Evolutionary conservation across 441 rosid species (phyloP).

Genomic region (Corymbia calophylla): DNA sequence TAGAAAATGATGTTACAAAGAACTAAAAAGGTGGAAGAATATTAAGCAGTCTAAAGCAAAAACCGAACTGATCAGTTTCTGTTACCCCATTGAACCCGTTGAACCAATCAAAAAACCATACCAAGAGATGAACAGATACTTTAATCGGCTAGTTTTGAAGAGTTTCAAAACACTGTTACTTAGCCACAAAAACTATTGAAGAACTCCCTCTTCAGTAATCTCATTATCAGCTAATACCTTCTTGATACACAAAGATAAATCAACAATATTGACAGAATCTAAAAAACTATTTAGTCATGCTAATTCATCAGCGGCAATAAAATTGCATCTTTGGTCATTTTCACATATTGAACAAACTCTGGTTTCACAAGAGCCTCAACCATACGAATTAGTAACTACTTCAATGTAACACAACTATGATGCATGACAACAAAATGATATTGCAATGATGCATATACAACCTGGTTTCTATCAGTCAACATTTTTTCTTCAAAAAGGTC

Average conservation of each 20-base stretch:
- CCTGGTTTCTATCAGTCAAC: not conserved
- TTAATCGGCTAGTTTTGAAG: not conserved
- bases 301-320: not conserved
- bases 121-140: not conserved
- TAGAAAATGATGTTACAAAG: not conserved
- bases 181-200: not conserved
- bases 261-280: not conserved
- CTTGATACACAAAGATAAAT: not conserved
- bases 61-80: not conserved
- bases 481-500: not conserved
- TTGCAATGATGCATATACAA: not conserved
- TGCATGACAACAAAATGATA: not conserved
- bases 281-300: not conserved
- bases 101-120: not conserved
- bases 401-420: not conserved
- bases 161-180: not conserved
- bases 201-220: not conserved
- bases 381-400: not conserved
- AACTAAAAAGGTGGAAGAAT: not conserved
- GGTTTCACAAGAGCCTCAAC: not conserved
- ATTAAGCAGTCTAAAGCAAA: not conserved
- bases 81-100: not conserved
- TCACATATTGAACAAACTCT: not conserved
- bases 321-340: not conserved
- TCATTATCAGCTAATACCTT: not conserved